Evolutionary conservation across 1,284 basidiomycete genomes (phyloP).

Genomic region (Cystobasidium pallidum): DNA sequence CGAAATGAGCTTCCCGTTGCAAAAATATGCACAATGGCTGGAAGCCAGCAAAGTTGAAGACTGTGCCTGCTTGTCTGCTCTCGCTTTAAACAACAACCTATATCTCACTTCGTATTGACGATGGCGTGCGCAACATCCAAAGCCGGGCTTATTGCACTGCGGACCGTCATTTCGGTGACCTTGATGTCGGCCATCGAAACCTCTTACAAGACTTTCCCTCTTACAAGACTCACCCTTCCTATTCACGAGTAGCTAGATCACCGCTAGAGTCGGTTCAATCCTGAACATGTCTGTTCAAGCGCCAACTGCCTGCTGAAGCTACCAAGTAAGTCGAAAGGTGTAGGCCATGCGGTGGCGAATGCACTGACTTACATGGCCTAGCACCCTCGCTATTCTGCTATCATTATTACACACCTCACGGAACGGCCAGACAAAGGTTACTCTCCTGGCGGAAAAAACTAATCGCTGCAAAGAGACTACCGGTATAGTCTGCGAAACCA

Average conservation of each 20-base stretch:
- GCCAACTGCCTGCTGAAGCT: constrained; percentile 35
- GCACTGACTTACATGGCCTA: neutral
- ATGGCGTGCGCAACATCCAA: constrained; percentile 2
- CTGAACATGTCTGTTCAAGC: constrained; percentile 40
- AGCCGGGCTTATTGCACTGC: neutral
- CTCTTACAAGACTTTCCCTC: constrained; percentile 14
- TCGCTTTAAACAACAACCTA: neutral
- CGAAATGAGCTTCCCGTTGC: constrained; percentile 1
- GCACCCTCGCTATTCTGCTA: neutral
- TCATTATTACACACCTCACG: too few species aligned
- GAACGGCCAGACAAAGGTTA: constrained; percentile 24
- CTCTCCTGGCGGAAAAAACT: constrained; percentile 7
- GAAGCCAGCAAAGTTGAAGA: neutral
- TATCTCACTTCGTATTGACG: neutral
- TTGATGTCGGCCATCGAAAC: neutral
- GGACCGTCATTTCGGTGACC: neutral
- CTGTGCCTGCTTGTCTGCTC: neutral
- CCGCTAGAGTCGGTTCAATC: constrained; percentile 31
- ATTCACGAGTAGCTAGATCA: constrained; percentile 23
- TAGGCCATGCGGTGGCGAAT: neutral
- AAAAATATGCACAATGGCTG: neutral
- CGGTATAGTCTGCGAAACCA: constrained; percentile 29
- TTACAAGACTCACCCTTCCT: constrained; percentile 16
- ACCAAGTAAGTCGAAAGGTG: constrained; percentile 7
- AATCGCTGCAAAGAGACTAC: constrained; percentile 35